Evolutionary conservation across 2,329 filamentous ascomycete genomes (phyloP), one percentile per base, ranked within the genome.

Genomic region (Paecilomyces dactylethromorphus): DNA sequence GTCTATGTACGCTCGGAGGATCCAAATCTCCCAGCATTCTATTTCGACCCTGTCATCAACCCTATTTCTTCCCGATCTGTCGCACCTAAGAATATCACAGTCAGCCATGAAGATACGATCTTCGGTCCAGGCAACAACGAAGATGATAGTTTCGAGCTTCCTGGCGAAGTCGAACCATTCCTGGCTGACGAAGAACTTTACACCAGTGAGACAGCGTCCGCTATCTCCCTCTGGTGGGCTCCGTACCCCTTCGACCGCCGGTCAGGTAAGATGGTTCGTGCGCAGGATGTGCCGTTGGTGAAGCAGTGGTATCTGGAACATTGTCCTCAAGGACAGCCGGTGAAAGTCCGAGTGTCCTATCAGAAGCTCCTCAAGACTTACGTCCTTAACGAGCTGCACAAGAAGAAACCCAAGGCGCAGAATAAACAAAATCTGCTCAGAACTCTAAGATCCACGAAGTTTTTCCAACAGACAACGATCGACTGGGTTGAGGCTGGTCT

Each of bases 221-320:
- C 94, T 1, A 96, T 99, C 64, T 87, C 91, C 55, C 79, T 99
- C 22, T 99, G 94, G 93, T 99, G 95, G 95, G 93, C 94, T 29
- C 95, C 94, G 24, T 96, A 90, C 71, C 94, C 95, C 0, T 99
- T 99, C 73, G 88, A 99, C 75, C 87, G 92, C 68, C 86, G 94
- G 59, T 97, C 94, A 45, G 94, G 94, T 35, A 89, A 87, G 65
- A 99, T 97, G 92, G 92, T 97, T 60, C 87, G 95, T 57, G 94
- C 94, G 12, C 92, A 99, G 75, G 95, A 99, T 74, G 94, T 99
- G 21, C 92, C 95, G 3, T 79, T 99, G 8, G 90, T 99, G 56
- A 99, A 99, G 77, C 94, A 97, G 74, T 97, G 92, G 90, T 99
- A 99, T 70, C 82, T 99, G 5, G 93, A 99, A 76, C 95, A 99